Evolutionary conservation across 106 monocot genomes (phyloP).

Genomic region (Allium cepa): DNA sequence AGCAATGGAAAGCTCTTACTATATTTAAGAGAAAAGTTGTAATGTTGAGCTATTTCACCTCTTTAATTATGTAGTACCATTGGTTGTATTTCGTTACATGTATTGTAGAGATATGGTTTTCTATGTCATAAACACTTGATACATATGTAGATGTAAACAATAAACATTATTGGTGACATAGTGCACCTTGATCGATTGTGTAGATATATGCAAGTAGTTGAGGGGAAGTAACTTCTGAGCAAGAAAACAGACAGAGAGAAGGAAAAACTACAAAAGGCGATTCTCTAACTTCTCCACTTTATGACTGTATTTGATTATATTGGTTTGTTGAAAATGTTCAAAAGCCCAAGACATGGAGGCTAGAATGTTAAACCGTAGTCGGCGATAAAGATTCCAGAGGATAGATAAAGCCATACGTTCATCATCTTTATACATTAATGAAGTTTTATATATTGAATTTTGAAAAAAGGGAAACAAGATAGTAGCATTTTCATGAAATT

Average conservation of each 20-base stretch:
- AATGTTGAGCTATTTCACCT: no score
- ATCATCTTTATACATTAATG: not conserved
- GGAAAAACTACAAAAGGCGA: conserved; percentile 69
- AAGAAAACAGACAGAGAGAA: conserved; percentile 63
- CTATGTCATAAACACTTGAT: no score
- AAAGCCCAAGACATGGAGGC: conserved; percentile 86
- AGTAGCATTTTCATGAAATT: not conserved
- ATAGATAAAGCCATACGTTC: conserved; percentile 13
- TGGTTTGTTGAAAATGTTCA: conserved; percentile 8
- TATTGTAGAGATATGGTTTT: conserved; percentile 82
- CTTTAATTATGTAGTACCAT: no score
- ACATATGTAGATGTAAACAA: no score
- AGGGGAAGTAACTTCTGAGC: conserved; percentile 65
- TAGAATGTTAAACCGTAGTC: conserved; percentile 80
- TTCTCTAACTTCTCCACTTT: no score
- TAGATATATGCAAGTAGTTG: conserved; percentile 39
- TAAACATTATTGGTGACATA: no score
- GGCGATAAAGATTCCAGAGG: conserved; percentile 69
- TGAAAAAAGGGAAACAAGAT: not conserved
- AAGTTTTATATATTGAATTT: not conserved
- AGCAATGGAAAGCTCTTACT: no score
- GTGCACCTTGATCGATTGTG: not conserved
- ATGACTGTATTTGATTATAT: not conserved
- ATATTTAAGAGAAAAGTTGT: no score
- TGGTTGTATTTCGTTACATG: conserved; percentile 77